Evolutionary conservation across 441 rosid genomes (phyloP), one percentile per base, ranked within the genome.

Genomic region (Populus trichocarpa): DNA sequence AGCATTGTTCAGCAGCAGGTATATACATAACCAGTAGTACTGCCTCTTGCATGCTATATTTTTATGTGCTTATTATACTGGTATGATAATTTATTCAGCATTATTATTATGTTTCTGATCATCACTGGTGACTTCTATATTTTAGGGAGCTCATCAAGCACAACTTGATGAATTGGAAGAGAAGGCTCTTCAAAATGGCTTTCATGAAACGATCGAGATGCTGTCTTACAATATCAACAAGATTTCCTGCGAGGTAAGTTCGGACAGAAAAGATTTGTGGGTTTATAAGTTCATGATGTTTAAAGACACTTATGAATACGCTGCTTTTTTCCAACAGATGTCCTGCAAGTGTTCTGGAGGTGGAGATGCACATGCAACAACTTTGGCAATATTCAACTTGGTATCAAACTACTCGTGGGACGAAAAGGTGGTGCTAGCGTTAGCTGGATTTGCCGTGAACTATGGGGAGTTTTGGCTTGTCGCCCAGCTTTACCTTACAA

Each of bases 401-500:
- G 73, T 95, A 69, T 83, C 93, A 32, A 82, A 77, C 80, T 88
- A 87, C 84, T 42, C 92, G 13, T 95, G 99, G 98, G 89, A 91
- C 18, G 90, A 93, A 69, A 93, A 93, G 78, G 74, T 88, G 50
- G 93, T 88, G 80, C 87, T 93, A 79, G 87, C 87, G 70, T 80
- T 95, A 67, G 86, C 97, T 22, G 92, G 98, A 69, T 91, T 93
- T 70, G 96, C 98, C 0, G 88, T 89, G 72, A 90, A 86, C 84
- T 92, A 90, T 65, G 98, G 95, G 0, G 90, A 89, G 75, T 93
- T 95, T 76, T 89, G 93, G 92, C 94, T 92, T 42, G 85, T 93
- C 0, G 89, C 85, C 1, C 90, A 91, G 81, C 84, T 87, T 68
- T 83, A 82, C 85, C 90, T 87, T 73, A 82, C 94, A 18, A n/a